Conservation (phyloP, 2,329 filamentous ascomycete species). For the Aspergillus pseudoterreus region DNA sequence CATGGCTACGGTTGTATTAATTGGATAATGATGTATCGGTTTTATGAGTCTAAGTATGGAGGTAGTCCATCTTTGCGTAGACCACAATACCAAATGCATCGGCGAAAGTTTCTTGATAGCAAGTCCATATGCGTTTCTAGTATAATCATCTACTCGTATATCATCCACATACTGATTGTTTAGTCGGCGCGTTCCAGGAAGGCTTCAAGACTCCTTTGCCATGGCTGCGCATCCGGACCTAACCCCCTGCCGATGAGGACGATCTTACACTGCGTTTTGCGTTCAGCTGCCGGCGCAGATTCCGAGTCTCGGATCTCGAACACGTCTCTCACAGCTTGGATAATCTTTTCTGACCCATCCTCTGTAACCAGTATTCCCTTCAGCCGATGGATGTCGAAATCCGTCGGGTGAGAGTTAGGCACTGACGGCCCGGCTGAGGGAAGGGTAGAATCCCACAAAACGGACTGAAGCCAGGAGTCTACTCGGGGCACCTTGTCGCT, state of each 20-base stretch:
- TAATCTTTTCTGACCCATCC: slow-evolving; percentile 64
- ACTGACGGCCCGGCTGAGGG: slow-evolving; percentile 10
- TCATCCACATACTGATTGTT: not conserved
- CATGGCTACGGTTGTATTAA: slow-evolving; percentile 27
- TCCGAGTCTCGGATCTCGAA: slow-evolving; percentile 78
- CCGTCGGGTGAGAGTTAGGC: slow-evolving; percentile 16
- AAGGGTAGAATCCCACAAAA: slow-evolving; percentile 70
- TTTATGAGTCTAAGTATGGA: too few species aligned
- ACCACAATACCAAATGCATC: too few species aligned
- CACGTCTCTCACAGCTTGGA: slow-evolving; percentile 89
- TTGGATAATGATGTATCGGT: slow-evolving; percentile 13
- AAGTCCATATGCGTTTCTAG: not conserved
- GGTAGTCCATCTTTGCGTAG: not conserved
- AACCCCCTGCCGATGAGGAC: slow-evolving; percentile 47
- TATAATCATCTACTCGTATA: not conserved
- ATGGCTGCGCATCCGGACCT: slow-evolving; percentile 27
- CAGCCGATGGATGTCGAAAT: slow-evolving; percentile 79
- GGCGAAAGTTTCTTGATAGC: too few species aligned
- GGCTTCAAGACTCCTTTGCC: slow-evolving; percentile 34
- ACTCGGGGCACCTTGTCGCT: slow-evolving; percentile 58
- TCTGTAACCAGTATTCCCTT: slow-evolving; percentile 75
- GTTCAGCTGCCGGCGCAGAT: slow-evolving; percentile 17
- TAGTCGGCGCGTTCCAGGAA: slow-evolving; percentile 16
- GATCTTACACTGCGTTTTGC: slow-evolving; percentile 37
- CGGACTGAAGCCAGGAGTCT: slow-evolving; percentile 75